Evolutionary conservation across 805 yeast species (phyloP).

Genomic region (Yamadazyma scolyti): DNA sequence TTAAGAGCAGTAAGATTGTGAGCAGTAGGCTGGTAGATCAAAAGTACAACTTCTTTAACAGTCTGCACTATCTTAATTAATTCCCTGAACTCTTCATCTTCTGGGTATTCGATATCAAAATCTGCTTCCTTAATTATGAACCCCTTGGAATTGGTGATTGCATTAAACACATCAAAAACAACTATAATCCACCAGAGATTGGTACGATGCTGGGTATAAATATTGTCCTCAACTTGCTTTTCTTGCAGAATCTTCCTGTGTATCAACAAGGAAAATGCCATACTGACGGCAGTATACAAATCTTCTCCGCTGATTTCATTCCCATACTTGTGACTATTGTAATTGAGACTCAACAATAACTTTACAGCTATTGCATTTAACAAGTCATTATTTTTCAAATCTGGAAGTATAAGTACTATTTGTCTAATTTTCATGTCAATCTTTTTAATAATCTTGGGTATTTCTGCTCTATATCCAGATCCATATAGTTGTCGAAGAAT

Average conservation of each 20-base stretch:
- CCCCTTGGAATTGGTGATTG: conserved; percentile 22
- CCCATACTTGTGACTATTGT: conserved; percentile 22
- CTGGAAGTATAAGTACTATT: conserved; percentile 21
- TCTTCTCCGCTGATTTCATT: conserved; percentile 28
- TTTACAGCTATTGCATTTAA: conserved; percentile 16
- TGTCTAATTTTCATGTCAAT: conserved; percentile 33
- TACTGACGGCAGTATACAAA: conserved; percentile 21
- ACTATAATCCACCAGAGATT: conserved; percentile 34
- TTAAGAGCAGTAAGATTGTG: too few species aligned
- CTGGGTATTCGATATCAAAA: conserved; percentile 17
- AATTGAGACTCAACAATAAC: conserved; percentile 22
- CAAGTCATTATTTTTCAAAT: conserved; percentile 30
- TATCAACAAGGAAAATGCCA: conserved; percentile 7
- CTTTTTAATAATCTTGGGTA: conserved; percentile 5
- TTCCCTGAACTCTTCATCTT: conserved; percentile 1
- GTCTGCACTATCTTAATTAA: conserved; percentile 1
- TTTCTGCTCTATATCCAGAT: conserved; percentile 3
- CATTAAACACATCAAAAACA: conserved; percentile 30
- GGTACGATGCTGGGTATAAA: conserved; percentile 15
- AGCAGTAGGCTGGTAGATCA: conserved; percentile 11
- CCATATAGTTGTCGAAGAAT: conserved; percentile 8
- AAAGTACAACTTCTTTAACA: conserved; percentile 5
- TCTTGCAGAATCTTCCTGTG: conserved; percentile 7
- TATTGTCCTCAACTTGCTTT: conserved; percentile 1
- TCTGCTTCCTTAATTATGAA: conserved; percentile 27